Percentiles rank a stretch among this genome's conserved stretches.
phyloP scores from a whole-genome alignment of 1,284 basidiomycete species.

The Apiotrichum domesticum region DNA sequence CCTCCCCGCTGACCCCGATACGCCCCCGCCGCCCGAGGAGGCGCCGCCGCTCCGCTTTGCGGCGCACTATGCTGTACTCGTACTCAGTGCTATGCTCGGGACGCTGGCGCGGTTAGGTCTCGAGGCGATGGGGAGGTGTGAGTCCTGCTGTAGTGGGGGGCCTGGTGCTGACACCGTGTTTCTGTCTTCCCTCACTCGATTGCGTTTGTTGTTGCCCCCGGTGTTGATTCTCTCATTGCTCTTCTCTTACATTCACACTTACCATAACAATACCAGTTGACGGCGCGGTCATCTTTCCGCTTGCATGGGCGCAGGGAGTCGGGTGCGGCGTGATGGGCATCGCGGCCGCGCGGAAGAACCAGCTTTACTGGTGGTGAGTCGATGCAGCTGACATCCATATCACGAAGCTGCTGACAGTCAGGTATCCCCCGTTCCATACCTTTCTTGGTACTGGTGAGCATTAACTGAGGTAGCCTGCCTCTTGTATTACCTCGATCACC shows the following conservation, averaged over 20 bases:
- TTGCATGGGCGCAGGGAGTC: constrained; percentile 79
- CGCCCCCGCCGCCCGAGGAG: constrained; percentile 20
- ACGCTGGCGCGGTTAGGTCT: constrained; percentile 69
- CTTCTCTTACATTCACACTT: not conserved
- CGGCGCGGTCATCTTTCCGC: constrained; percentile 69
- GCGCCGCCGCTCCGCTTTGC: constrained; percentile 18
- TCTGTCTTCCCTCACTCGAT: too few relatives aligned
- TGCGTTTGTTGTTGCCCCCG: too few relatives aligned
- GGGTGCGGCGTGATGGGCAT: constrained; percentile 93
- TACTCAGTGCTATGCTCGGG: constrained; percentile 72
- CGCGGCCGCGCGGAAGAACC: constrained; percentile 60
- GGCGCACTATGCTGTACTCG: constrained; percentile 56
- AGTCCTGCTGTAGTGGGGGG: constrained; percentile 11
- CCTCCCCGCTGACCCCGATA: not conserved
- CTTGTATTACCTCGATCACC: not conserved
- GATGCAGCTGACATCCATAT: not conserved
- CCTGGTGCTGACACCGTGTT: not conserved
- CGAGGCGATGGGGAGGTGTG: constrained; percentile 54
- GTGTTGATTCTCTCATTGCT: not conserved
- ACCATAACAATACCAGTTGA: constrained; percentile 25
- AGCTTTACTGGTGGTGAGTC: constrained; percentile 67
- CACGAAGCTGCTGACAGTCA: constrained; percentile 35
- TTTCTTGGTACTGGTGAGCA: constrained; percentile 73
- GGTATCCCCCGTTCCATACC: constrained; percentile 80
- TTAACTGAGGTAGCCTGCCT: too few relatives aligned